Evolutionary conservation across 192 early-diverging fungal species (phyloP).

Genomic region (Entomortierella beljakovae): DNA sequence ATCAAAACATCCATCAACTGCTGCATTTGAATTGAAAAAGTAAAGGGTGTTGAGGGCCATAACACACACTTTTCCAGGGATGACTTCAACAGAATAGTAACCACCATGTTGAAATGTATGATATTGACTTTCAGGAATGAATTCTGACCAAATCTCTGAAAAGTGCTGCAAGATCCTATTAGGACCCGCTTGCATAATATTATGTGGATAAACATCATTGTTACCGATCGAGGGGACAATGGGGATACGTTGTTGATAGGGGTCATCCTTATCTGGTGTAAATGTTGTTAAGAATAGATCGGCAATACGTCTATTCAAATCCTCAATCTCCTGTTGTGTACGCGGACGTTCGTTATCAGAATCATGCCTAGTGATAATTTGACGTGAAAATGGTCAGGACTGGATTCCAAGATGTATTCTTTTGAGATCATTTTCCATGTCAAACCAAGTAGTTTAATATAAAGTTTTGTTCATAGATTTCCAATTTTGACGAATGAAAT

Average conservation of each 20-base stretch:
- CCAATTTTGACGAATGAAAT: no score
- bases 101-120: constrained; percentile 73
- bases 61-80: constrained; percentile 62
- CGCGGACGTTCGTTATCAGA: constrained; percentile 72
- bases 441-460: no score
- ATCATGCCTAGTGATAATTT: constrained; percentile 67
- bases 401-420: not conserved
- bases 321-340: constrained; percentile 68
- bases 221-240: constrained; percentile 72
- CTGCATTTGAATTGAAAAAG: constrained; percentile 77
- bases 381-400: not conserved
- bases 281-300: constrained; percentile 62
- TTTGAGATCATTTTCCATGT: not conserved
- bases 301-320: constrained; percentile 64
- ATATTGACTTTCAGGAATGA: constrained; percentile 72
- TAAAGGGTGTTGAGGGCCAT: constrained; percentile 80
- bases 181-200: constrained; percentile 62
- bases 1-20: constrained; percentile 69
- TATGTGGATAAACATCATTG: constrained; percentile 78
- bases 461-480: no score
- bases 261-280: constrained; percentile 30
- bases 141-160: constrained; percentile 62
- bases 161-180: constrained; percentile 55
- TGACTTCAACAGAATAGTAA: constrained; percentile 72
- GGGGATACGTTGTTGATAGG: constrained; percentile 51